phyloP scores from a whole-genome alignment of 345 rosid species.

The Populus simonii region DNA sequence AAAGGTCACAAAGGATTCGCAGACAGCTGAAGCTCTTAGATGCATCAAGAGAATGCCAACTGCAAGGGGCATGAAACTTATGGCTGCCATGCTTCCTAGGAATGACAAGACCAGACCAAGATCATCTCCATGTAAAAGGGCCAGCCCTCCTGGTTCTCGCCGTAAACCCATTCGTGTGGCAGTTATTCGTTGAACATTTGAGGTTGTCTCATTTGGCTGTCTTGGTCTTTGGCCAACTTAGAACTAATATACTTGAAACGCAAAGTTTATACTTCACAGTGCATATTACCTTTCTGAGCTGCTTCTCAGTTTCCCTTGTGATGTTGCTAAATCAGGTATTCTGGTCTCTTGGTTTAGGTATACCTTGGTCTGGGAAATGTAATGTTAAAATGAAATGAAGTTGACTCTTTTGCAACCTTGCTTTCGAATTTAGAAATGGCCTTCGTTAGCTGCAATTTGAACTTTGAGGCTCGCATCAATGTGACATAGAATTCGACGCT shows the following conservation, averaged over 20 bases:
- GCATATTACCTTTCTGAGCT: background rate
- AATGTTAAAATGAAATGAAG: background rate
- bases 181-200: constrained; percentile 9
- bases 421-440: background rate
- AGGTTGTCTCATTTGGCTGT: too few species aligned
- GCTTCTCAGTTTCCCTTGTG: background rate
- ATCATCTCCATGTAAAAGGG: constrained; percentile 38
- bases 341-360: background rate
- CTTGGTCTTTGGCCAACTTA: background rate
- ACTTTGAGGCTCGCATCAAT: background rate
- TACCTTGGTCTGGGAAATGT: background rate
- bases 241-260: background rate
- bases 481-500: background rate
- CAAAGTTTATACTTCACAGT: background rate
- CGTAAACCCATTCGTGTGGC: constrained; percentile 10
- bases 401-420: background rate
- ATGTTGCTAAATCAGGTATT: background rate
- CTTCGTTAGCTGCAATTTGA: background rate
- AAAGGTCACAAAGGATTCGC: constrained; percentile 11
- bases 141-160: constrained; percentile 31
- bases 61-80: constrained; percentile 28
- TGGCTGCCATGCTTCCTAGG: constrained; percentile 30
- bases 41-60: constrained; percentile 31
- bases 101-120: constrained; percentile 28
- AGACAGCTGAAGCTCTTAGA: constrained; percentile 35